These are phyloP conservation scores for Gossypium thurberi DNA, from an alignment of 345 rosid genomes.

Conservation along the genomic window DNA sequence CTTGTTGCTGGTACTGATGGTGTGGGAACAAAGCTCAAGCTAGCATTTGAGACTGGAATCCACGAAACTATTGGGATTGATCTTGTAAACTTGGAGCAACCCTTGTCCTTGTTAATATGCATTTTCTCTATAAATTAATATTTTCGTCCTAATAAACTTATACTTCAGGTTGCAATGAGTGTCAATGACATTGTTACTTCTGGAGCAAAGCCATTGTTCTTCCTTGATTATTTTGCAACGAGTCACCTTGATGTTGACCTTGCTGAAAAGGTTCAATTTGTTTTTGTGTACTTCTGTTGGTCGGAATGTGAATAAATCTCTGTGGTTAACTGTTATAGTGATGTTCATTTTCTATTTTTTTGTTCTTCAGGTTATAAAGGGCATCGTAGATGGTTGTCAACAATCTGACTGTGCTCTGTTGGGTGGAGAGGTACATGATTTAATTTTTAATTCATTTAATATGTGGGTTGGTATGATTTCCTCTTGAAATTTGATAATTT, in stretches of 20 bases:
- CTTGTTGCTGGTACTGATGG: constrained; percentile 99
- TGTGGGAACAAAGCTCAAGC: constrained; percentile 93
- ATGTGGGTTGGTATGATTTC: background rate
- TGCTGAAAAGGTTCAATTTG: constrained; percentile 68
- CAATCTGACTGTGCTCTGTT: constrained; percentile 75
- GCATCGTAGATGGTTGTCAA: constrained; percentile 85
- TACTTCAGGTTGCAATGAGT: constrained; percentile 83
- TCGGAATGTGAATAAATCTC: background rate
- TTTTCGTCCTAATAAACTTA: constrained; percentile 13
- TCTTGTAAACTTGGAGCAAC: constrained; percentile 38
- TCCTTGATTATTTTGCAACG: constrained; percentile 93
- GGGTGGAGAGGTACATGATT: constrained; percentile 79
- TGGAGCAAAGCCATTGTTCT: constrained; percentile 89
- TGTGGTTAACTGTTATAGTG: background rate
- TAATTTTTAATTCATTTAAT: background rate
- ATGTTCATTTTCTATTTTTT: background rate
- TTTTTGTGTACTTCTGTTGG: background rate
- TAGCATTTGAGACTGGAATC: constrained; percentile 85
- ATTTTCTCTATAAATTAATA: background rate
- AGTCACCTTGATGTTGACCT: constrained; percentile 91
- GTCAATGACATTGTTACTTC: constrained; percentile 95
- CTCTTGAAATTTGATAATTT: background rate
- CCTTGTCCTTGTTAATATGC: background rate
- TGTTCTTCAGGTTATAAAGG: constrained; percentile 66
- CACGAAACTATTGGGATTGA: constrained; percentile 94